A percentile compares a stretch with the other conserved stretches of the same genome.
Conservation (phyloP, 2,329 filamentous ascomycete genomes). For the Alternaria novae-zelandiae region DNA sequence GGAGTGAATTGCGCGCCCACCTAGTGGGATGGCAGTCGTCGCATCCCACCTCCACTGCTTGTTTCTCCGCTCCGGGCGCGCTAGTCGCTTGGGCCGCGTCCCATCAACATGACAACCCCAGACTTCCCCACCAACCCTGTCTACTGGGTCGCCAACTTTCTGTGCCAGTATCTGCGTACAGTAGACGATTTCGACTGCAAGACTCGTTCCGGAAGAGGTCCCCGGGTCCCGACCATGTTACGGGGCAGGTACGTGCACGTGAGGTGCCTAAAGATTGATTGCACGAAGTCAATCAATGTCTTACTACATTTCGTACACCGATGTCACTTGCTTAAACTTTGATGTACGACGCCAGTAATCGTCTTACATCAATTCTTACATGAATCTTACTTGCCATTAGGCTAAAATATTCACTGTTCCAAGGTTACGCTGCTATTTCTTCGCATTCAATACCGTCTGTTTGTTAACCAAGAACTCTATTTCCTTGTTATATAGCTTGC, state of each 20-base stretch:
- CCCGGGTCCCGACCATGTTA: not conserved
- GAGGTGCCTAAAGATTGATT: not conserved
- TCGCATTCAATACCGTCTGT: not conserved
- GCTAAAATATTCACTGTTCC: not conserved
- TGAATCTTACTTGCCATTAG: not conserved
- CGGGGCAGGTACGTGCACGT: not conserved
- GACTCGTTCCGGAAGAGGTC: not conserved
- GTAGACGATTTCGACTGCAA: not conserved
- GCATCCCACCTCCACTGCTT: constrained; percentile 12
- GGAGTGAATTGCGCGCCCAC: constrained; percentile 29
- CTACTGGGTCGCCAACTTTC: not conserved
- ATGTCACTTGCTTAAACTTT: not conserved
- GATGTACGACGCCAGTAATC: not conserved
- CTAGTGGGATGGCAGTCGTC: constrained; percentile 22
- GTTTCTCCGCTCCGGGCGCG: constrained; percentile 19
- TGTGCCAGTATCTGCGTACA: not conserved
- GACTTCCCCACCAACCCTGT: constrained; percentile 3
- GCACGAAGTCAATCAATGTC: not conserved
- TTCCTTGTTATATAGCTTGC: not conserved
- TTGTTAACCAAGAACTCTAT: not conserved
- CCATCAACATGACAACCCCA: constrained; percentile 1
- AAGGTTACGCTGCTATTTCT: not conserved
- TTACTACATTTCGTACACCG: not conserved
- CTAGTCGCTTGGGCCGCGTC: constrained; percentile 6
- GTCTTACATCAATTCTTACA: not conserved